Base-by-base conservation (phyloP, 73 alveolate species). In the Urostyla sp. region DNA sequence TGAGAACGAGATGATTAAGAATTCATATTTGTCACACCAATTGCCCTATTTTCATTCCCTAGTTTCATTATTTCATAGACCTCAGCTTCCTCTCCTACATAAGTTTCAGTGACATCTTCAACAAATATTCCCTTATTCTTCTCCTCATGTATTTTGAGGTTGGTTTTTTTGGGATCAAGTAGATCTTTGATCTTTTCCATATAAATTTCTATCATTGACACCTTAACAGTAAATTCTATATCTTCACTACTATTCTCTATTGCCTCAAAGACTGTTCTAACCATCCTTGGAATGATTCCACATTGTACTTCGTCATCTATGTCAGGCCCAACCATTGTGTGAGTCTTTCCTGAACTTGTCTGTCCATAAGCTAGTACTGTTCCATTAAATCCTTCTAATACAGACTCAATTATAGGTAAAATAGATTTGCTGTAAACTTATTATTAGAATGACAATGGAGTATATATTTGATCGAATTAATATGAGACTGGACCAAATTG, bases 261-360 rank as follows among this genome's bases (percentile, higher is more conserved):
- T 27, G 80, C 90, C 27, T 87, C 75, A 81, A 96, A 96, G 50
- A 94, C 91, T n/a, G 92, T 93, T 45, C 75, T 60, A 13, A 95
- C 94, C 94, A 94, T 95, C 67, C 98, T 90, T 32, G 96, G 95
- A 27, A 95, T 90, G 10, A 95, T 92, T 16, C 99, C 99, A 55
- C 89, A 90, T 18, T 40, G 58, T 49, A 66, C 87, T 15, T 43
- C 43, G 69, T 95, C 98, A 44, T 60, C 75, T 20, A 88, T 88
- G 44, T 94, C 97, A 24, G 95, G 98, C 24, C 97, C 97, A 52
- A 77, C 76, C 98, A 93, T 93, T n/a, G 98, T 93, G 90, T 48
- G 87, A 26, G 98, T 93, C 84, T 93, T 93, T 18, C 98, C 98
- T 54, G 97, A 90, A 26, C 96, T 80, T 4, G 98, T 93, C 59